Base-by-base conservation (phyloP, 2,329 filamentous ascomycete genomes). In the Fusarium nisikadoi region DNA sequence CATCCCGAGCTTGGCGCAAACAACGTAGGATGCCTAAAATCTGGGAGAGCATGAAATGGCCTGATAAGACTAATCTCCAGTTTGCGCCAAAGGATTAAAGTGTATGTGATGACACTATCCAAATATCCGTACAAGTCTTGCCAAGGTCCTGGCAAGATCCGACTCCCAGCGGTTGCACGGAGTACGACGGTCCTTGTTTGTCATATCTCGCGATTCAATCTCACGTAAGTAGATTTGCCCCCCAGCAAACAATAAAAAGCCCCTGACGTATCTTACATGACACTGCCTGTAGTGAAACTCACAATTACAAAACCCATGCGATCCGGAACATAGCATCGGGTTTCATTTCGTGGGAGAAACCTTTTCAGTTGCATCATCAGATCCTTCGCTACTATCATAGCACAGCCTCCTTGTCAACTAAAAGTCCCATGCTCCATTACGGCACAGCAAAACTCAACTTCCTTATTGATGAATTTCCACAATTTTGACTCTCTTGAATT, bases 401-500 rank as follows among this genome's bases (percentile, higher is more conserved):
- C 67, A 70, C 59, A 70, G 67, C 67, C 67, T 66, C 42, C 42
- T 42, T 31, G 17, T 38, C 36, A 38, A 35, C 53, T 38, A 70
- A 70, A 70, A 54, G 47, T 42, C 43, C 49, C 60, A 43, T 70
- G 53, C 52, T 65, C 45, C 36, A 9, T 13, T 70, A 61, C 60
- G 65, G 65, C 64, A 65, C 66, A 65, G 50, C 58, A 65, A 33
- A 58, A 29, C 10, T 16, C 65, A 64, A 35, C 64, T 68, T 27
- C 49, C 57, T 68, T 49, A 23, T 41, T 68, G 31, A 43, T 19
- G n/a, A 42, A 64, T 39, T 38, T 10, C 35, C 42, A 47, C 17
- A 66, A 46, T 23, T 42, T 47, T 35, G 16, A 42, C 19, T 29
- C 17, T 38, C 38, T 20, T 35, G n/a, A 50, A 50, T 35, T 42